A percentile compares a stretch with the other conserved stretches of the same genome.
These are phyloP conservation scores for Trametes elegans DNA, from an alignment of 768 basidiomycete genomes.

Conservation along the genomic window DNA sequence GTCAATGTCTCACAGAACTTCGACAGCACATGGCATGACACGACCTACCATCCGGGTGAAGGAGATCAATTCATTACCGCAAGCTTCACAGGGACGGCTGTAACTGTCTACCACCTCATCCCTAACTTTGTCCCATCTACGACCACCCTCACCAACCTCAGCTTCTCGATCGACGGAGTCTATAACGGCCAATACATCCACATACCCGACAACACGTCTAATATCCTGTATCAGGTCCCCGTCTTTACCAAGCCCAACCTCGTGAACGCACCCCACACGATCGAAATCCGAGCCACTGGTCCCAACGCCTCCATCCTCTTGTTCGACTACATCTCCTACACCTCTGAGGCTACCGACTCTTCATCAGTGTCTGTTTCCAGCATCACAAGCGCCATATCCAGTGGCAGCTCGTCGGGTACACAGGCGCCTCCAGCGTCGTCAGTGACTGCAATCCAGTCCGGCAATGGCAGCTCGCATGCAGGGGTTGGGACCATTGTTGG, in stretches of 20 bases:
- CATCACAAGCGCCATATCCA: too few relatives aligned
- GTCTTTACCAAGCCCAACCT: conserved; percentile 4
- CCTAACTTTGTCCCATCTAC: background rate
- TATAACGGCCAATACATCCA: background rate
- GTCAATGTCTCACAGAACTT: too few relatives aligned
- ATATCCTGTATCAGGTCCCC: conserved; percentile 3
- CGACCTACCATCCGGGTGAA: background rate
- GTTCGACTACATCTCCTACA: conserved; percentile 14
- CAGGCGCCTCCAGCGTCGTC: too few relatives aligned
- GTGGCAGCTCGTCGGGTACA: too few relatives aligned
- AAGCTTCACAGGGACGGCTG: conserved; percentile 1
- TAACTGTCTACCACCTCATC: conserved; percentile 15
- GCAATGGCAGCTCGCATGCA: too few relatives aligned
- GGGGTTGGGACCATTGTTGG: too few relatives aligned
- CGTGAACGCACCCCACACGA: background rate
- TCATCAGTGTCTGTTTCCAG: too few relatives aligned
- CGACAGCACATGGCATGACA: conserved; percentile 18
- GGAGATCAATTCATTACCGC: background rate
- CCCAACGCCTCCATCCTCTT: background rate
- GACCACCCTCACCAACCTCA: conserved; percentile 14
- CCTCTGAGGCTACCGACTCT: too few relatives aligned
- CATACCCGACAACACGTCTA: background rate
- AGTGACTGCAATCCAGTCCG: too few relatives aligned
- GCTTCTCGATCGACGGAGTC: conserved; percentile 14
- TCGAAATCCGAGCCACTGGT: background rate